phyloP scores from a whole-genome alignment of 768 basidiomycete species.

The Macrolepiota fuliginosa region DNA sequence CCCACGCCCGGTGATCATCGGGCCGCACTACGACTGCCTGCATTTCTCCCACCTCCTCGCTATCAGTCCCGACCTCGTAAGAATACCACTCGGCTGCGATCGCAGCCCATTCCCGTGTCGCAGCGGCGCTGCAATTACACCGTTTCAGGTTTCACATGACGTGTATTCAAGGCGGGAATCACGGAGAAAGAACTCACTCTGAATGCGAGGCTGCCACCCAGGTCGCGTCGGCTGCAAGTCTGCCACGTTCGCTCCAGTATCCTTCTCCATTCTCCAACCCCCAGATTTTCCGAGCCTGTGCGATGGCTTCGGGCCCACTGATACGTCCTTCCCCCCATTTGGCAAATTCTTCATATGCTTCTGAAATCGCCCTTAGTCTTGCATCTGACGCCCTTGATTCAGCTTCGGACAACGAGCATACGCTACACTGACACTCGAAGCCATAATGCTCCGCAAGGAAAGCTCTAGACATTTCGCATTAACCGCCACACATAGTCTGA shows the following conservation, averaged over 20 bases:
- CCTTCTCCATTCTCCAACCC: slow-evolving; percentile 56
- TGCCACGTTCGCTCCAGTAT: slow-evolving; percentile 64
- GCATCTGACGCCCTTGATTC: slow-evolving; percentile 50
- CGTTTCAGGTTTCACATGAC: slow-evolving; percentile 1
- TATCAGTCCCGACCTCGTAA: slow-evolving; percentile 55
- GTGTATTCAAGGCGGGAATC: neutral
- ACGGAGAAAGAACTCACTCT: slow-evolving; percentile 43
- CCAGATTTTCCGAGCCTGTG: slow-evolving; percentile 52
- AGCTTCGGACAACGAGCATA: slow-evolving; percentile 51
- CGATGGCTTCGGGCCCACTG: slow-evolving; percentile 47
- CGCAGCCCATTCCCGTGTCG: slow-evolving; percentile 48
- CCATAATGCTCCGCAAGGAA: slow-evolving; percentile 50
- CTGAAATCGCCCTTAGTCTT: slow-evolving; percentile 44
- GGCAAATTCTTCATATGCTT: slow-evolving; percentile 41
- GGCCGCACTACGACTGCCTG: slow-evolving; percentile 31
- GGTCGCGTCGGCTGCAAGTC: slow-evolving; percentile 58
- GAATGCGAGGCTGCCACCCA: slow-evolving; percentile 61
- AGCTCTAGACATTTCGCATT: slow-evolving; percentile 32
- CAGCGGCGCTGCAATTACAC: slow-evolving; percentile 35
- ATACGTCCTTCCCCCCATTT: slow-evolving; percentile 48
- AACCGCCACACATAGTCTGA: slow-evolving; percentile 1
- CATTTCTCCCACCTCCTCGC: slow-evolving; percentile 44
- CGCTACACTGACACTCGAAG: slow-evolving; percentile 56
- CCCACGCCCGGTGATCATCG: slow-evolving; percentile 47
- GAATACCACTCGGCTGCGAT: slow-evolving; percentile 52